Base-by-base conservation (phyloP, 208 protist species). In the Acanthamoeba lenticulata region DNA sequence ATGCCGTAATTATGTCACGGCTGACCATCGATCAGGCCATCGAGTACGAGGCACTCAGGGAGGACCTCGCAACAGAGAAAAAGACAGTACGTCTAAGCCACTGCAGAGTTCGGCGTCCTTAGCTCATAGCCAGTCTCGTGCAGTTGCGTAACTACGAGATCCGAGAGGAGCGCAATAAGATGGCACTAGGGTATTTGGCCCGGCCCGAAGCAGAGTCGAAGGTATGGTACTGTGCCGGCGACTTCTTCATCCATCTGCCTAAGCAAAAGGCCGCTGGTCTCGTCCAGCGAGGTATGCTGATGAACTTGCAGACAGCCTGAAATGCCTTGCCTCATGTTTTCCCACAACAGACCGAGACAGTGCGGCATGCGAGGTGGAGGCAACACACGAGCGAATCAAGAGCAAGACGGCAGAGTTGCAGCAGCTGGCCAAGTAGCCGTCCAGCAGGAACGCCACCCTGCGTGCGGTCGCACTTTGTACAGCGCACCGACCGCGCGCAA, bases 181-280 rank as follows among this genome's bases (percentile, higher is more conserved):
- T 57, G 77, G 77, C 77, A 11, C 77, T 86, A 4, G 77, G 15
- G 15, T 86, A 86, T 19, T 44, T 86, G 44, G 21, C 77, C 2
- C 42, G n/a, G 32, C 77, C 77, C 7, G 77, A 86, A 1, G 77
- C 77, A 6, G 77, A 86, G 44, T 86, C 77, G 27, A 86, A 86
- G 44, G 77, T 57, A 2, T 86, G 77, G 77, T 86, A 86, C 44
- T 86, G 77, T 57, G 77, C 77, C 5, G 77, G 77, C 27, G 77
- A 86, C 77, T 86, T 86, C 77, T 86, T 86, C 77, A 86, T 86
- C 44, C 77, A 38, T 27, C n/a, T 86, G 44, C 77, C 77, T 44
- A 86, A 86, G 77, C 77, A 47, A 19, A 86, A 86, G 45, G 77
- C 77, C 27, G 77, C 49, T 21, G 34, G 44, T 7, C n/a, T 86